Base-by-base conservation (phyloP, 371 early-diverging fungal species). In the Lichtheimia hyalospora region DNA sequence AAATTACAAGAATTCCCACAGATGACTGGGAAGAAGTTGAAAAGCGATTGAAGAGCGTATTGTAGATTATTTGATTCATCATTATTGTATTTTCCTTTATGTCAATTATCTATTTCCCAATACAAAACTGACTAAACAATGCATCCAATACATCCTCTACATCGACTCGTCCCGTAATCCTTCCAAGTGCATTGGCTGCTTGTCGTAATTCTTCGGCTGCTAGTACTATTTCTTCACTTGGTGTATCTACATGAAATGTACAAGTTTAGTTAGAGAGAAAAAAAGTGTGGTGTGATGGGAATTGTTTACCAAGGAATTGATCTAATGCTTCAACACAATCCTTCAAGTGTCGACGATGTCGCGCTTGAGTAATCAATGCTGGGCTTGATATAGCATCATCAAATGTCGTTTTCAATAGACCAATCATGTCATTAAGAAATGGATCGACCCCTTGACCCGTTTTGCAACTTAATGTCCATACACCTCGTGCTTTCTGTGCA, bases 81-180 rank as follows among this genome's bases (percentile, higher is more conserved):
- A 27, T 27, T 8, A 34, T 34, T 34, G 34, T 34, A 34, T 34
- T 34, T 28, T 10, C 34, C 10, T 34, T 34, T 34, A 34, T 34
- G 34, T 34, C 34, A 34, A 34, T 6, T 34, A 6, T 46, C 68
- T 81, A 93, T 74, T 93, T 93, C 27, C 92, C 94, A 52, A 93
- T 93, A 64, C 93, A 92, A 61, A 92, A 92, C 50, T 89, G 85
- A 24, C 87, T 75, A 70, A 93, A 93, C 18, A 93, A 63, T 10
- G 83, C 84, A 70, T 90, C 92, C 21, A 93, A 71, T 4, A 93
- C 83, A 58, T 91, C 84, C 60, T 93, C 92, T 10, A 88, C 85
- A 66, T 88, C 88, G 4, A 89, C 83, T 8, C 78, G 69, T 14
- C 93, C 92, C 3, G 93, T 92, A 60, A 93, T 90, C 59, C 84